Base-by-base conservation (phyloP, 352 stramenopile species). In the Globisporangium yorkense region DNA sequence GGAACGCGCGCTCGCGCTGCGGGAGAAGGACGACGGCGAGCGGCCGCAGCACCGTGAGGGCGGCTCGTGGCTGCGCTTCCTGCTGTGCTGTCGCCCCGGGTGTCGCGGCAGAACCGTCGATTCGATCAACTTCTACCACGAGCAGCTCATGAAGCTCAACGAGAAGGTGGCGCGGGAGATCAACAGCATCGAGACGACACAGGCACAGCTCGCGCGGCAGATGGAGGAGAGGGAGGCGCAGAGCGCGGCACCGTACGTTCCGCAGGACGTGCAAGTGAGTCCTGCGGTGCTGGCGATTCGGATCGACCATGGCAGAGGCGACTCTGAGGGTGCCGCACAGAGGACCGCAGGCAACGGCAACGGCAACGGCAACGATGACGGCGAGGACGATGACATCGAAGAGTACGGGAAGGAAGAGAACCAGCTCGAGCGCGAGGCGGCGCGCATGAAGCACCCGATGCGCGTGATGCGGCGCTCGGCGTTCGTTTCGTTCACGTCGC, bases 401-500 rank as follows among this genome's bases (percentile, higher is more conserved):
- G 58, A 56, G 21, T 41, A 63, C 21, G 74, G 79, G 51, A 72
- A 56, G 27, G 66, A 81, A 46, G 71, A 77, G 54, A 80, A 70
- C 47, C 75, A 87, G 33, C 57, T 75, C 3, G 71, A 79, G 20
- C 76, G 76, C 18, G 75, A 88, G 10, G 56, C 67, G 9, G 57
- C 67, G 41, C 74, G 78, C 10, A 75, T 76, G 39, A 50, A 84
- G 54, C 59, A 66, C n/a, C 76, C 79, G 21, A 82, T 87, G 35
- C 64, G 70, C 5, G 75, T 87, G 27, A 90, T 89, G 80, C 76
- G 74, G 10, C 70, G 74, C 31, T 70, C 76, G 2, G 84, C 84
- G 48, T 93, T 93, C 58, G 66, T 93, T n/a, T 88, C 72, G 15
- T 93, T 92, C 60, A 78, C 68, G 43, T 88, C 79, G 44, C 71